These are phyloP conservation scores for Monosporozyma aerobia DNA, from an alignment of 805 yeast genomes.

Conservation along the genomic window DNA sequence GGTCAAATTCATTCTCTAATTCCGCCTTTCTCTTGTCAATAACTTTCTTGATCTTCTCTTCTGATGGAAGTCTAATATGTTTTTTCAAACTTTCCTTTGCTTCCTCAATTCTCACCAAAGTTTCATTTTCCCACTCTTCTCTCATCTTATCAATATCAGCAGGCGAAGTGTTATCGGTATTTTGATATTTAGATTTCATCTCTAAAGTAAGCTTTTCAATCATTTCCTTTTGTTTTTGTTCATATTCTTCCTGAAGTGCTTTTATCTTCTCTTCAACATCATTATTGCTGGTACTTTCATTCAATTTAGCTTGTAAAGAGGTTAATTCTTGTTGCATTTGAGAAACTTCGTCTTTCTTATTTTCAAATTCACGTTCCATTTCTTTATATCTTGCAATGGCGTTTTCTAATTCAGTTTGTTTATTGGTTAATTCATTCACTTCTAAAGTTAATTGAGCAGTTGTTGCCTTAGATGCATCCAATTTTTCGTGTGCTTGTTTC, in stretches of 20 bases:
- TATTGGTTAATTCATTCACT: constrained; percentile 24
- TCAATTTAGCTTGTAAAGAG: neutral
- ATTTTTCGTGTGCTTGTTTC: constrained; percentile 30
- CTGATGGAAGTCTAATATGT: constrained; percentile 38
- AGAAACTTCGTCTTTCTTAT: constrained; percentile 1
- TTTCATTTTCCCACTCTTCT: constrained; percentile 27
- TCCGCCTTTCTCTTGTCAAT: constrained; percentile 34
- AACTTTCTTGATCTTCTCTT: constrained; percentile 50
- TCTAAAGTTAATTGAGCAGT: constrained; percentile 34
- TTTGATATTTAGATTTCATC: neutral
- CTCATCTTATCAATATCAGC: constrained; percentile 19
- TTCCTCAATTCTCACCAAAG: constrained; percentile 28
- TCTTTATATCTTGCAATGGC: constrained; percentile 5
- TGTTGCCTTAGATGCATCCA: constrained; percentile 24
- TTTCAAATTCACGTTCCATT: constrained; percentile 4
- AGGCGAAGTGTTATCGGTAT: neutral
- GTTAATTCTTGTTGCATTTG: neutral
- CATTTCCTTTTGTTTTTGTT: neutral
- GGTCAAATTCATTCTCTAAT: constrained; percentile 18
- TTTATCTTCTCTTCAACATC: constrained; percentile 1
- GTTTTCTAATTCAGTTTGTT: constrained; percentile 31
- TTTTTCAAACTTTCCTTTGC: constrained; percentile 40
- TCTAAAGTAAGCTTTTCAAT: neutral
- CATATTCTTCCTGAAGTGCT: neutral
- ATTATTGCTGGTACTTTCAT: constrained; percentile 3